Evolutionary conservation across 106 monocot species (phyloP).

Genomic region (Amphibolis antarctica): DNA sequence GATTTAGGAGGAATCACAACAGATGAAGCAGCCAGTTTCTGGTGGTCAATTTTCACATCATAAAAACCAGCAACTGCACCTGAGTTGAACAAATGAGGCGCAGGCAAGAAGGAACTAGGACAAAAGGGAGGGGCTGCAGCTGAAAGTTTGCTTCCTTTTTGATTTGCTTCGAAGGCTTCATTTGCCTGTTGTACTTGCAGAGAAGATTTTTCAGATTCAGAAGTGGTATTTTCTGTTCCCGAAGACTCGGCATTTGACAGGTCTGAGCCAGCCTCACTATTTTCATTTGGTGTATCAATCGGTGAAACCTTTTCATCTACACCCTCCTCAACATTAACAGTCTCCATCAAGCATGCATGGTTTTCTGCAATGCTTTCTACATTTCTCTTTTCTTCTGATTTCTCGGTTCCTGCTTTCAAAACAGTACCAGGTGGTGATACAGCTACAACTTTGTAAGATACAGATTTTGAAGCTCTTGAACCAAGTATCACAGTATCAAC

Average conservation of each 20-base stretch:
- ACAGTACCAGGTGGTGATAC: constrained; percentile 85
- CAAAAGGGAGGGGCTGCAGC: constrained; percentile 91
- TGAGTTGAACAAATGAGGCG: constrained; percentile 45
- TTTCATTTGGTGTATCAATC: constrained; percentile 22
- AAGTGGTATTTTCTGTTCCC: constrained; percentile 19
- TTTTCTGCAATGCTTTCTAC: constrained; percentile 2
- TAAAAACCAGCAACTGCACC: constrained; percentile 20
- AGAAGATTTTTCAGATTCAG: constrained; percentile 27
- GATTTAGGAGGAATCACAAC: constrained; percentile 33
- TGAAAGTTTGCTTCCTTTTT: constrained; percentile 65
- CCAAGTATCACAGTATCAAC: constrained; percentile 19
- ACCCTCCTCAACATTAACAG: constrained; percentile 22
- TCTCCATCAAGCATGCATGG: constrained; percentile 4
- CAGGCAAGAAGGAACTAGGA: constrained; percentile 47
- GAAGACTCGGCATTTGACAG: constrained; percentile 11
- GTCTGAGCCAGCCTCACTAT: constrained; percentile 23
- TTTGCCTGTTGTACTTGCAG: constrained; percentile 12
- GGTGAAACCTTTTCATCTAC: constrained; percentile 15
- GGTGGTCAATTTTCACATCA: constrained; percentile 23
- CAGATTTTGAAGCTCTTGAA: constrained; percentile 47
- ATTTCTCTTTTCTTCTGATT: constrained; percentile 22
- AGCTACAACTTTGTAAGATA: constrained; percentile 92
- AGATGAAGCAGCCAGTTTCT: constrained; percentile 11
- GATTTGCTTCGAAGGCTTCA: constrained; percentile 16
- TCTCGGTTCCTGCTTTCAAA: constrained; percentile 32